Percentiles rank a stretch among this genome's conserved stretches.
phyloP scores from a whole-genome alignment of 75 land plant species.

The Azolla pinnata region DNA sequence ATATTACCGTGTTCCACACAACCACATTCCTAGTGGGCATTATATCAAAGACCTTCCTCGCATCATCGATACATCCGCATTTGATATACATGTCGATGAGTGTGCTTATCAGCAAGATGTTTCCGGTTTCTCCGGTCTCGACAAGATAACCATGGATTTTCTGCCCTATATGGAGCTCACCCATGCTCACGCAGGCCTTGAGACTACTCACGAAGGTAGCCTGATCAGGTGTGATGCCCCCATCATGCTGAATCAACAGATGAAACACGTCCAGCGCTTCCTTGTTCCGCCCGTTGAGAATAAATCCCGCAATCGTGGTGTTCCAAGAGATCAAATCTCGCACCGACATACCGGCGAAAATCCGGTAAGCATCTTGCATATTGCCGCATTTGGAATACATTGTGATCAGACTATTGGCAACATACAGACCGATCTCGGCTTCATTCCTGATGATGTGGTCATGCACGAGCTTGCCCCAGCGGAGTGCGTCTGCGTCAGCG shows the following conservation, averaged over 20 bases:
- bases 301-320: constrained; percentile 44
- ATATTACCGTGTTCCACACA: constrained; percentile 4
- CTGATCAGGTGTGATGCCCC: constrained; percentile 33
- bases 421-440: constrained; percentile 12
- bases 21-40: constrained; percentile 1
- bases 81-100: constrained; percentile 15
- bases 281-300: constrained; percentile 27
- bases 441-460: constrained; percentile 19
- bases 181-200: constrained; percentile 27
- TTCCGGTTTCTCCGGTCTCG: background rate
- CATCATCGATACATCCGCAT: constrained; percentile 7
- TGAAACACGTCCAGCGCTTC: constrained; percentile 20
- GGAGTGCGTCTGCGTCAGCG: constrained; percentile 24
- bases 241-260: constrained; percentile 38
- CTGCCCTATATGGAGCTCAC: constrained; percentile 24
- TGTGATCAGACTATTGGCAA: constrained; percentile 32
- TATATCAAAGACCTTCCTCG: constrained; percentile 7
- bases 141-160: constrained; percentile 30
- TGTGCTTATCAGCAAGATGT: constrained; percentile 1
- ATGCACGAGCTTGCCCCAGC: constrained; percentile 20
- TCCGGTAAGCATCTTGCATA: constrained; percentile 27
- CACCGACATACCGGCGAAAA: constrained; percentile 41
- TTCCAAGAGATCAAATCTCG: constrained; percentile 68
- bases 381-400: constrained; percentile 30
- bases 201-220: constrained; percentile 39